phyloP scores from a whole-genome alignment of 2,329 filamentous ascomycete species.

The Fusarium sororula region DNA sequence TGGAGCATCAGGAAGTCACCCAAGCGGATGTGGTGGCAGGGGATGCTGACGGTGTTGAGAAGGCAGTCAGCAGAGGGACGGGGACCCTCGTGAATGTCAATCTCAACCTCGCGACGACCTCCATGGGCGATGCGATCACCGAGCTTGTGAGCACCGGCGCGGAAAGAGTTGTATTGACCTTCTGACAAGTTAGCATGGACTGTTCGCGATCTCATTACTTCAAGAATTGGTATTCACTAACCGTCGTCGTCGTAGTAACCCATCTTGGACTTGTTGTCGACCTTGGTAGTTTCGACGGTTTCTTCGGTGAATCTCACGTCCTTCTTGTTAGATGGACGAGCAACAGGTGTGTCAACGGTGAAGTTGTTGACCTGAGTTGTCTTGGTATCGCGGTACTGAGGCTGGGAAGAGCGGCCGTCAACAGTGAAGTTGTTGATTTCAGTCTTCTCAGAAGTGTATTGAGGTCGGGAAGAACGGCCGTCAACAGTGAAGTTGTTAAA shows the following conservation, averaged over 20 bases:
- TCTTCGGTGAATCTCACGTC: slow-evolving; percentile 70
- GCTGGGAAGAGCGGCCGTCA: slow-evolving; percentile 32
- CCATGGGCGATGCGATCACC: slow-evolving; percentile 59
- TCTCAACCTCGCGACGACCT: slow-evolving; percentile 59
- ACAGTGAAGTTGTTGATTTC: slow-evolving; percentile 27
- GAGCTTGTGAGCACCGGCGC: slow-evolving; percentile 64
- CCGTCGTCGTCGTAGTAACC: slow-evolving; percentile 72
- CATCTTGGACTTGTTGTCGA: slow-evolving; percentile 63
- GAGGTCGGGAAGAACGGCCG: slow-evolving; percentile 24
- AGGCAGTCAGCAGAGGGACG: slow-evolving; percentile 41
- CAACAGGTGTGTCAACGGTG: slow-evolving; percentile 48
- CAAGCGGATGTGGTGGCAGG: slow-evolving; percentile 99
- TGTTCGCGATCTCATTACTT: background rate
- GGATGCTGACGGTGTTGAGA: slow-evolving; percentile 94
- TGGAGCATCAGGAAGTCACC: slow-evolving; percentile 99
- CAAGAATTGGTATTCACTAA: slow-evolving; percentile 47
- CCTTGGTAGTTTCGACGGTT: slow-evolving; percentile 67
- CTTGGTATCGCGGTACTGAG: slow-evolving; percentile 34
- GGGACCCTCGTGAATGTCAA: slow-evolving; percentile 50
- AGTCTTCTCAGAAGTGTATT: slow-evolving; percentile 39
- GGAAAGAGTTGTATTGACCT: slow-evolving; percentile 70
- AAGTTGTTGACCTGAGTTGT: slow-evolving; percentile 37
- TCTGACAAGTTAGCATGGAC: slow-evolving; percentile 37
- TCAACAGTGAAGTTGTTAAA: slow-evolving; percentile 31
- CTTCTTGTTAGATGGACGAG: slow-evolving; percentile 60